Evolutionary conservation across 2,329 filamentous ascomycete genomes (phyloP), one percentile per base, ranked within the genome.

Genomic region (Hypocrella siamensis): DNA sequence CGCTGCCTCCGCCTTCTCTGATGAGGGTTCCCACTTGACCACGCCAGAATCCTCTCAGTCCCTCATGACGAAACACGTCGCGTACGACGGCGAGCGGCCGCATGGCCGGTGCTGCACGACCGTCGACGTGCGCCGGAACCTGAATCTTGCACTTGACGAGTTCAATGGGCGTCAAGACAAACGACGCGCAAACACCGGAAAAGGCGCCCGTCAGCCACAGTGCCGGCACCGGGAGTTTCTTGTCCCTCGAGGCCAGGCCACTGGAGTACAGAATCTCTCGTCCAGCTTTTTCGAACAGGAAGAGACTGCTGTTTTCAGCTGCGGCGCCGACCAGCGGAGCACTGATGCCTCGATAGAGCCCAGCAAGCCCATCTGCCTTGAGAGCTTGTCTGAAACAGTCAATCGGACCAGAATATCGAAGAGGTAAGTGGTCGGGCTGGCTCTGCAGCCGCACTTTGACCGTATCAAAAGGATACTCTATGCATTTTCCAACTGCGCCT

Each of bases 91-190:
- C 57, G 10, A 82, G 49, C 1, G 85, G 78, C 1, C 70, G 69
- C 5, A 80, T 66, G 3, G 67, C 57, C 10, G 59, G 61, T 3
- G 53, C 53, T 3, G 46, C 47, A 17, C 49, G 51, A 16, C 61
- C 62, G 17, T 58, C 56, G 3, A 53, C 49, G 2, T 58, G 51
- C 12, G 46, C 48, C 8, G 68, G 83, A 1, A 88, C 86, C 54
- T 98, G 90, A 60, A 98, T 93, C 57, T 90, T 92, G 69, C 90
- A 98, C 59, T 98, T 98, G 51, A 98, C 81, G 32, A 98, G 71
- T 58, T 98, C 90, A 42, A 98, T 84, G 0, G 90, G 90, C 1
- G 90, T 98, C 38, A 98, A 71, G 19, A 93, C 74, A 30, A 94
- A 67, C 0, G 84, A 93, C 0, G 90, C 93, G 46, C 93, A 80